Evolutionary conservation across 345 rosid species (phyloP).

Genomic region (Citrus inodora): DNA sequence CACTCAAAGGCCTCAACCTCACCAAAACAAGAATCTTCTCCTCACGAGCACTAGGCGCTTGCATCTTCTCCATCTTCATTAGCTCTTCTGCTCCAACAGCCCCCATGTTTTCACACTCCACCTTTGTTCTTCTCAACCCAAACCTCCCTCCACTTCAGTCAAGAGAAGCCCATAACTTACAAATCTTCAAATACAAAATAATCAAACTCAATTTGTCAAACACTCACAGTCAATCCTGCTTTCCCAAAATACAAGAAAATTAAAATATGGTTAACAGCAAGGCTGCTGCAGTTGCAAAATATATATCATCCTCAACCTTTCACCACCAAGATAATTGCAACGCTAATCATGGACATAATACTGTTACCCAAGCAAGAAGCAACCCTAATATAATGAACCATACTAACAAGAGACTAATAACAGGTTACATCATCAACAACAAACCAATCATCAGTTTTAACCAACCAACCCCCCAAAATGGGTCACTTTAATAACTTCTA

Average conservation of each 20-base stretch:
- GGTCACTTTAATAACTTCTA: background rate
- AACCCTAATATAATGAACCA: constrained; percentile 43
- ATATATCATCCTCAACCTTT: constrained; percentile 22
- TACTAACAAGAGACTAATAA: constrained; percentile 25
- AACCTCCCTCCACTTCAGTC: background rate
- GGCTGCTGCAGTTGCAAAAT: constrained; percentile 39
- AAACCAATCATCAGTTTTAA: constrained; percentile 28
- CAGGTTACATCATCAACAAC: constrained; percentile 36
- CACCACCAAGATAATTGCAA: constrained; percentile 33
- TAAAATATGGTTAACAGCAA: constrained; percentile 33
- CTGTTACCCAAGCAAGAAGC: constrained; percentile 45
- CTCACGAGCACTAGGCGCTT: constrained; percentile 50
- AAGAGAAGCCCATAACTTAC: constrained; percentile 25
- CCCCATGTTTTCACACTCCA: constrained; percentile 54
- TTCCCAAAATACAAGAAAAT: constrained; percentile 33
- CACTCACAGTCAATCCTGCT: constrained; percentile 26
- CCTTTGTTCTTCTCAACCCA: constrained; percentile 22
- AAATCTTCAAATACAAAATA: constrained; percentile 20
- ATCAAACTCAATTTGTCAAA: constrained; percentile 16
- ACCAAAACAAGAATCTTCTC: constrained; percentile 92
- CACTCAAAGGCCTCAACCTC: constrained; percentile 92
- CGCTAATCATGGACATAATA: constrained; percentile 27
- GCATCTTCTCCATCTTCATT: constrained; percentile 70
- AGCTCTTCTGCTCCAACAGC: constrained; percentile 73
- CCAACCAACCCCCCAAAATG: constrained; percentile 32